Conservation (phyloP, 108 stramenopile species). For the Pseudonitzschia multiseries region DNA sequence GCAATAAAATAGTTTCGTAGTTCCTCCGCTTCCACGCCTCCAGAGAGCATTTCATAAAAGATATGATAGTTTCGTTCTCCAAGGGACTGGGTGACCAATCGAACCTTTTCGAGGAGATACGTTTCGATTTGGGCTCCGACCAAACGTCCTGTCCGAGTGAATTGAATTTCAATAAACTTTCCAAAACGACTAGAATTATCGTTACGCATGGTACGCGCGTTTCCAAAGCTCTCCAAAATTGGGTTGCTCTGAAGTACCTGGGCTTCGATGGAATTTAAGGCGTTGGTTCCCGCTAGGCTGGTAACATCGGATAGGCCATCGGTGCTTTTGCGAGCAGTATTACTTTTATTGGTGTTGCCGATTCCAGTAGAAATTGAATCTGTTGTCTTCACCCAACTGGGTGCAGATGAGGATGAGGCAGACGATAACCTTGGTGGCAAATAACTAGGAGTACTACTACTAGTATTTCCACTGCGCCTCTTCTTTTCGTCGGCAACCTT, state of each 20-base stretch:
- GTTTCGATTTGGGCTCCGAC: conserved; percentile 87
- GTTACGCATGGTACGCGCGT: conserved; percentile 88
- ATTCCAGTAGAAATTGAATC: neutral
- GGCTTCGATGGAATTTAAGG: conserved; percentile 62
- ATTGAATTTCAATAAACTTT: conserved; percentile 93
- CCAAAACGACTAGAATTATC: conserved; percentile 89
- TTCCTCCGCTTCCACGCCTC: conserved; percentile 44
- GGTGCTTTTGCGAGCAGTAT: conserved; percentile 3
- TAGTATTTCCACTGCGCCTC: neutral
- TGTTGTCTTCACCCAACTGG: conserved; percentile 8
- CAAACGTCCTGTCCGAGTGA: conserved; percentile 62
- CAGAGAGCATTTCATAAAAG: conserved; percentile 78
- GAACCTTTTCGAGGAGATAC: conserved; percentile 93
- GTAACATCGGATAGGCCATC: conserved; percentile 35
- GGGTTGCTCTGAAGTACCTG: conserved; percentile 94
- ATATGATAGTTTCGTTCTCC: conserved; percentile 95
- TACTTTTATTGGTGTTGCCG: neutral
- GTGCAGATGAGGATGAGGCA: conserved; percentile 2
- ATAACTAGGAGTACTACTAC: neutral
- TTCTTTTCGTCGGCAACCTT: conserved; percentile 39
- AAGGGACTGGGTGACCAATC: conserved; percentile 74
- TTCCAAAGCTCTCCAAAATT: conserved; percentile 95
- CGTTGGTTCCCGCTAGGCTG: conserved; percentile 18
- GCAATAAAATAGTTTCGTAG: conserved; percentile 53
- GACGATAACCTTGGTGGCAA: conserved; percentile 22